phyloP scores from a whole-genome alignment of 2,329 filamentous ascomycete species.

The Penicillium sp. region DNA sequence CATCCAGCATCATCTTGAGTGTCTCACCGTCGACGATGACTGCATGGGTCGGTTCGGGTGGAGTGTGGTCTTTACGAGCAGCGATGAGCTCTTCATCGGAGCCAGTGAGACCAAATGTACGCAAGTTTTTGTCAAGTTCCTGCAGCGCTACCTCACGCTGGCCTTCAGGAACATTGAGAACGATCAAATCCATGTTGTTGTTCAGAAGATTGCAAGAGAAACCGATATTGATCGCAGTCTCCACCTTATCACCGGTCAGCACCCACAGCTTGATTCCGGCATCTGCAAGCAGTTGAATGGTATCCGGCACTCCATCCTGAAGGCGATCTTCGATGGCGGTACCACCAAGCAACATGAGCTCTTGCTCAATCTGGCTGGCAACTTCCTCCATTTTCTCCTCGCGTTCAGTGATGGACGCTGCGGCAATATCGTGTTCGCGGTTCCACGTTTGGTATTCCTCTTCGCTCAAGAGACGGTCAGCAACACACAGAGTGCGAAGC shows the following conservation, averaged over 20 bases:
- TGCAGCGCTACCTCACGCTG: slow-evolving; percentile 58
- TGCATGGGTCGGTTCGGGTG: slow-evolving; percentile 81
- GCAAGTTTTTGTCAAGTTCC: slow-evolving; percentile 68
- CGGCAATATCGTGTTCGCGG: slow-evolving; percentile 78
- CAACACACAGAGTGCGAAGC: slow-evolving; percentile 88
- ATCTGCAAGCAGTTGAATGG: slow-evolving; percentile 81
- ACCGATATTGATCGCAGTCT: slow-evolving; percentile 98
- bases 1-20: slow-evolving; percentile 77
- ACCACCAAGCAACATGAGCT: slow-evolving; percentile 80
- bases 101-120: slow-evolving; percentile 70
- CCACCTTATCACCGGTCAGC: slow-evolving; percentile 94
- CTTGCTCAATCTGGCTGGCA: slow-evolving; percentile 83
- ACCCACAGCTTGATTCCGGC: slow-evolving; percentile 99
- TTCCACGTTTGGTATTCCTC: slow-evolving; percentile 81
- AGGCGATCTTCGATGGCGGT: slow-evolving; percentile 96
- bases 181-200: slow-evolving; percentile 95
- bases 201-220: slow-evolving; percentile 97
- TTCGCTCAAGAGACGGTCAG: slow-evolving; percentile 71
- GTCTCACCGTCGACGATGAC: slow-evolving; percentile 94
- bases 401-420: slow-evolving; percentile 73
- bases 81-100: slow-evolving; percentile 75
- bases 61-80: slow-evolving; percentile 76
- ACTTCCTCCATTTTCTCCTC: slow-evolving; percentile 91
- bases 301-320: slow-evolving; percentile 94
- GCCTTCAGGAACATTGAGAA: slow-evolving; percentile 78